Conservation (phyloP, 441 rosid species). For the Metrosideros polymorpha region DNA sequence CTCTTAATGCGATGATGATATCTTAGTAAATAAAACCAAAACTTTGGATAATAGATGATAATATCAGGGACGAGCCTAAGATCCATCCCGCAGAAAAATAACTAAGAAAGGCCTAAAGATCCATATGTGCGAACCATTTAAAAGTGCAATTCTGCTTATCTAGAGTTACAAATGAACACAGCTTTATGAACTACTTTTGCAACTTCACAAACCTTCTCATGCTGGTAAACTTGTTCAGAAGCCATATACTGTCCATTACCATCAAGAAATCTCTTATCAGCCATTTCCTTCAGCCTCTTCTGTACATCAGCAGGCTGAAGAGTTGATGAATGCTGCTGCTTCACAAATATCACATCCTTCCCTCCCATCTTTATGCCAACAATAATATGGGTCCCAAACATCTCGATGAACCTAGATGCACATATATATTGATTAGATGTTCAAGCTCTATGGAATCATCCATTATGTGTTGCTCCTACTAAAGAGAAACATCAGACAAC, state of each 20-base stretch:
- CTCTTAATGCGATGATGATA: background rate
- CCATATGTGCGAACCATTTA: background rate
- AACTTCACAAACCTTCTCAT: slow-evolving; percentile 48
- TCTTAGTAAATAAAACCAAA: background rate
- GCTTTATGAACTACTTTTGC: background rate
- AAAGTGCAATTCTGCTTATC: background rate
- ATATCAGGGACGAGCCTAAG: background rate
- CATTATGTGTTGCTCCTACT: background rate
- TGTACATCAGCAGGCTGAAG: slow-evolving; percentile 78
- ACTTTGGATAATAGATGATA: background rate
- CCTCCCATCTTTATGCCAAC: slow-evolving; percentile 97
- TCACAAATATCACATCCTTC: slow-evolving; percentile 85
- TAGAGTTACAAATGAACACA: background rate
- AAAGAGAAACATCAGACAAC: background rate
- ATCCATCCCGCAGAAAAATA: background rate
- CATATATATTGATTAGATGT: background rate
- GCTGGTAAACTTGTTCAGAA: slow-evolving; percentile 37
- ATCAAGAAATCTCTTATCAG: slow-evolving; percentile 82
- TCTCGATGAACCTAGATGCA: slow-evolving; percentile 67
- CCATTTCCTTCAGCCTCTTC: slow-evolving; percentile 71
- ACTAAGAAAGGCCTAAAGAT: background rate
- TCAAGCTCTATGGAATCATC: background rate
- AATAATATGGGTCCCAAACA: slow-evolving; percentile 83
- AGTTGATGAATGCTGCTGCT: slow-evolving; percentile 74
- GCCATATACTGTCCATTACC: slow-evolving; percentile 33